phyloP scores from a whole-genome alignment of 805 yeast genomes.

The Kluyveromyces starmeri region DNA sequence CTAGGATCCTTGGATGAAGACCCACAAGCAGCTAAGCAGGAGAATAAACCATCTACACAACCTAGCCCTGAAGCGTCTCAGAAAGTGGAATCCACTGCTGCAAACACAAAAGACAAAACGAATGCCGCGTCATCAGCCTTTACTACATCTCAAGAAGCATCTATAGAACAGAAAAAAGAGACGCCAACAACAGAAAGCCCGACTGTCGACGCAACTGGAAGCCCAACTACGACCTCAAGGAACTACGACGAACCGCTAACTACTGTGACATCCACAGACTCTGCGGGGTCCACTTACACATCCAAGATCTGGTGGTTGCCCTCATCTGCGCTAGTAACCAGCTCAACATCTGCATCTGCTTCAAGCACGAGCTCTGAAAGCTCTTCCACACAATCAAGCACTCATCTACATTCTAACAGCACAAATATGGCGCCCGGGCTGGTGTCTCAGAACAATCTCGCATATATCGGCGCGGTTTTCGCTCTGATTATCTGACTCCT shows the following conservation, averaged over 20 bases:
- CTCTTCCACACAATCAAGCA: slow-evolving; percentile 1
- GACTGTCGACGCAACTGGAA: no score
- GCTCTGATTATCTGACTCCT: no score
- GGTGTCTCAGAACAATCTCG: no score
- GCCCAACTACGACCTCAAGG: slow-evolving; percentile 2
- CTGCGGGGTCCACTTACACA: slow-evolving; percentile 17
- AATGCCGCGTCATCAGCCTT: no score
- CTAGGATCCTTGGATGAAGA: slow-evolving; percentile 1
- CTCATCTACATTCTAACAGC: slow-evolving; percentile 4
- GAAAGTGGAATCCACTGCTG: no score
- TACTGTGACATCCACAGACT: slow-evolving; percentile 14
- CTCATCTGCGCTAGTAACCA: slow-evolving; percentile 1
- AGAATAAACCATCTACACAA: background rate
- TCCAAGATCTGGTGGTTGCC: slow-evolving; percentile 29
- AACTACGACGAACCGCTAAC: slow-evolving; percentile 15
- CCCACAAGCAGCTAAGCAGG: background rate
- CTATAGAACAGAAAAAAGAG: no score
- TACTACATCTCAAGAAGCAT: no score
- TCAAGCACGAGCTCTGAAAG: slow-evolving; percentile 1
- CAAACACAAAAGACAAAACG: no score
- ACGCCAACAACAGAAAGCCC: no score
- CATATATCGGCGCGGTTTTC: slow-evolving; percentile 3
- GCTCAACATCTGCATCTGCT: background rate
- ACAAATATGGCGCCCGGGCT: no score
- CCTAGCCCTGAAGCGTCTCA: no score